These are phyloP conservation scores for Micractinium sp. DNA, from an alignment of 139 green algal species.

Conservation along the genomic window DNA sequence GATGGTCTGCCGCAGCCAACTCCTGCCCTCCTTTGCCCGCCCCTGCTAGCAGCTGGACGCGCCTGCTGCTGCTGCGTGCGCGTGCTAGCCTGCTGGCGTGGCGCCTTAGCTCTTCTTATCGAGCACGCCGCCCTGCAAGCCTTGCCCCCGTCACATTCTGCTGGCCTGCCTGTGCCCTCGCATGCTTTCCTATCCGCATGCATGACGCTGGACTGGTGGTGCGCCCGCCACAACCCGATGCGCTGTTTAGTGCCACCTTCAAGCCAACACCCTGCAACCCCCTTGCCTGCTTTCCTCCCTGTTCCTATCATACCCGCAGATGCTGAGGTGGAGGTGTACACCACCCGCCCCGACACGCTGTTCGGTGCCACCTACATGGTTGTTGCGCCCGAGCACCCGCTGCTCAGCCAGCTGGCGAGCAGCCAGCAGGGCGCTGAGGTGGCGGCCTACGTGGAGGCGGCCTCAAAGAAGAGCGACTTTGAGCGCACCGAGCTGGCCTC, in stretches of 20 bases:
- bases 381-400: constrained; percentile 95
- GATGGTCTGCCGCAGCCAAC: not conserved
- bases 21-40: not conserved
- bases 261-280: not conserved
- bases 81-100: not conserved
- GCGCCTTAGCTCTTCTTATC: no score
- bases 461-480: constrained; percentile 45
- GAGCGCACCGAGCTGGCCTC: constrained; percentile 91
- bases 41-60: not conserved
- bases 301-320: constrained; percentile 10
- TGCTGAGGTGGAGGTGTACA: constrained; percentile 80
- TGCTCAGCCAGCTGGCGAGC: constrained; percentile 60
- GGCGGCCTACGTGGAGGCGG: constrained; percentile 80
- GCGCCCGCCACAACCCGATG: not conserved
- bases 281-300: not conserved
- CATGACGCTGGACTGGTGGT: not conserved
- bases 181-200: not conserved
- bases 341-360: constrained; percentile 95
- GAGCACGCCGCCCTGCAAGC: no score
- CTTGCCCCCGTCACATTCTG: no score
- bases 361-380: constrained; percentile 98
- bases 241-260: not conserved
- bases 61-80: not conserved
- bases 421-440: constrained; percentile 44
- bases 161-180: not conserved